Evolutionary conservation across 1,139 yeast genomes (phyloP), one percentile per base, ranked within the genome.

Genomic region (Yamadazyma atlantica): DNA sequence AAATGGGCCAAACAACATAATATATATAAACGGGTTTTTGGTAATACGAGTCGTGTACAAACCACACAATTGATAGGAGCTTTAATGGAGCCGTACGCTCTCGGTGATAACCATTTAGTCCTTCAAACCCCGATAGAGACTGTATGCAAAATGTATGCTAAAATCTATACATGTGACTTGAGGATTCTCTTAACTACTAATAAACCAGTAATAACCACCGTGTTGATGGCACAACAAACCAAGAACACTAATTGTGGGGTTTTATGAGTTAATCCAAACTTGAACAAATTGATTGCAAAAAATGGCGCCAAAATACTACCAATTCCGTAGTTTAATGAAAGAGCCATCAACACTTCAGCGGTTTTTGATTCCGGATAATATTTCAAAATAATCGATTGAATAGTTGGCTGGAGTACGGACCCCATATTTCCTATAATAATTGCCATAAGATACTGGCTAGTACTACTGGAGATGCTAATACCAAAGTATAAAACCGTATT

Each of bases 381-480:
- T 45, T 69, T 69, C 29, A 66, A 57, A 11, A 68, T 50, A 7
- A 66, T 45, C 3, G 74, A 64, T 34, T 55, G 60, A 25, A 65
- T 43, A 2, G 73, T 57, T 0, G 75, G 75, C 5, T 54, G 50
- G 11, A 55, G 39, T 5, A 65, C 37, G 0, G 80, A 61, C 0
- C 80, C 80, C 29, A 81, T 53, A 1, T 84, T 60, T 2, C 76
- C 62, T n/a, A 79, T 45, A 0, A 66, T 36, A 1, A 60, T 35
- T 41, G 54, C 46, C 50, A 59, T 42, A 42, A 50, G 49, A 31
- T 52, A 51, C 12, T 40, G 38, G 1, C 32, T n/a, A 6, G 60
- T 52, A 19, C 50, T 42, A 25, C 44, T 51, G 28, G 54, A 51
- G 23, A 45, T 40, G 30, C 50, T 54, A 34, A 50, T 42, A 3